Evolutionary conservation across 306 rosid genomes (phyloP), one percentile per base, ranked within the genome.

Genomic region (Malus fusca): DNA sequence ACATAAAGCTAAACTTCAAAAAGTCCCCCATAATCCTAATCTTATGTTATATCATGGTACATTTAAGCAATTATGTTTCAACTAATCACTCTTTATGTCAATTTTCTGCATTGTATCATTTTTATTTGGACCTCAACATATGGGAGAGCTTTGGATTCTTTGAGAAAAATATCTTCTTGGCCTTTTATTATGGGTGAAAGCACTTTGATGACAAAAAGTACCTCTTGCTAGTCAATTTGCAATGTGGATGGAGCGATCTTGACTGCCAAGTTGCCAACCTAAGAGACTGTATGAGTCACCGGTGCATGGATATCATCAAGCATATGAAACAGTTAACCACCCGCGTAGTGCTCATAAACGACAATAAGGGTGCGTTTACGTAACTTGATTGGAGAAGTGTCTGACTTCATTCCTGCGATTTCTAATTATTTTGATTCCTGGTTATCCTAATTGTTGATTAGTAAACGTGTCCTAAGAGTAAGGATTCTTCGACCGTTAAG

Each of bases 81-180:
- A 68, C 69, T 66, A 35, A 78, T 68, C 68, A 33, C 68, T 51
- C 65, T 69, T 8, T 46, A 19, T 52, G 46, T 19, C 44, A 35
- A 22, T n/a, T 58, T 56, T 56, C 23, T 9, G 60, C 66, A 33
- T 52, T 60, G 22, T 19, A 17, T 17, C n/a, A 65, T 18, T 9
- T 26, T 35, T 51, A 46, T 69, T 69, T 37, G 23, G 21, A 69
- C 33, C 65, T 15, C 63, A 71, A 52, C 53, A 42, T 71, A 58
- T 58, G 62, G 62, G 58, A 28, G 58, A 75, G 64, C 68, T 25
- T 66, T 26, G 71, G 78, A 63, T 82, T 77, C 74, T 63, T 17
- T 40, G 58, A 37, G n/a, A 40, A 26, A 59, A 40, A 42, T 68
- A 40, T 22, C 71, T 11, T 42, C 72, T n/a, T n/a, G 31, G 13